These are phyloP conservation scores for Botryotinia convoluta DNA, from an alignment of 2,329 filamentous ascomycete species.

Conservation along the genomic window DNA sequence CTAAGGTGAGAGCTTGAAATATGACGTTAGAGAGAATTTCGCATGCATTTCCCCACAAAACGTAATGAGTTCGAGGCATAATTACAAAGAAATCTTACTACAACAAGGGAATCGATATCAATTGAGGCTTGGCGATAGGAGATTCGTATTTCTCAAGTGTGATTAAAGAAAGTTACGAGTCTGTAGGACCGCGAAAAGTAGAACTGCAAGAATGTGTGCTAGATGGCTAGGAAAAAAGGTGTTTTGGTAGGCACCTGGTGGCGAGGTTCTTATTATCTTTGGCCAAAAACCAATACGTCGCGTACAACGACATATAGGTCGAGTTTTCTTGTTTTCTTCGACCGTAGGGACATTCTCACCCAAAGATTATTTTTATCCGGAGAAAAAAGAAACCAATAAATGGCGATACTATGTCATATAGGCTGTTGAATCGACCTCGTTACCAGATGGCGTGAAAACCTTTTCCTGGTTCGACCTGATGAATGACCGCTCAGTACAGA, in stretches of 20 bases:
- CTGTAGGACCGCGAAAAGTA: not conserved
- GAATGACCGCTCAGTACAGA: not conserved
- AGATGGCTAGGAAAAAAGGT: not conserved
- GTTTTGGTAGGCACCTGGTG: not conserved
- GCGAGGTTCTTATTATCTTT: not conserved
- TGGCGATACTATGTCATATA: not conserved
- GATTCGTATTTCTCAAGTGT: not conserved
- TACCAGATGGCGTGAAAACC: not conserved
- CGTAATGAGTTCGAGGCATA: not conserved
- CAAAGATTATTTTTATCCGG: not conserved
- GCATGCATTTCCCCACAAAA: conserved; percentile 6
- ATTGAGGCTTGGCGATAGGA: not conserved
- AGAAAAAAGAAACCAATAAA: not conserved
- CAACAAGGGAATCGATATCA: not conserved
- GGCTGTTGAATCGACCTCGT: not conserved
- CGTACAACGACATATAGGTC: not conserved
- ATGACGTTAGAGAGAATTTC: conserved; percentile 3
- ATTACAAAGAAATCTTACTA: not conserved
- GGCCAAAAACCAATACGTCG: not conserved
- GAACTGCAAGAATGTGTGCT: not conserved
- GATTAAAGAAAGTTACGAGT: not conserved
- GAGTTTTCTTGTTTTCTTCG: not conserved
- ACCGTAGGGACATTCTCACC: not conserved
- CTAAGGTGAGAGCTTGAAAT: not conserved
- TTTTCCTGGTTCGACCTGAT: not conserved